Evolutionary conservation across 345 rosid genomes (phyloP), one percentile per base, ranked within the genome.

Genomic region (Hibiscus syriacus): DNA sequence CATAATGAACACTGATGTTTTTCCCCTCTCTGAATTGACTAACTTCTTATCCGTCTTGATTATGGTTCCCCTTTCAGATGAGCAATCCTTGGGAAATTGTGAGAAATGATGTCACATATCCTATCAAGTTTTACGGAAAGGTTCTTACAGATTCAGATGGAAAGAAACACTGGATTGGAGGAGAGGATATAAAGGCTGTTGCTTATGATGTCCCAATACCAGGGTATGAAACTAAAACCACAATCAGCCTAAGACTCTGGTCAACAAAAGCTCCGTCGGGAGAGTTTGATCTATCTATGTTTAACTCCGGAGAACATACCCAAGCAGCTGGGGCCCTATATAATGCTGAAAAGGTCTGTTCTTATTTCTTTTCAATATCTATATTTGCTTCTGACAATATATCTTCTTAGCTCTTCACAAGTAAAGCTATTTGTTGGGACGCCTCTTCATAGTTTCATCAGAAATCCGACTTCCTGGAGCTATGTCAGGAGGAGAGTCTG

Each of bases 11-110:
- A 26, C 5, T 13, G 12, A 27, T 46, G 46, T 19, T 58, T 60
- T 26, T 23, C 19, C 4, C 30, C 68, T 36, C 13, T 52, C 36
- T 54, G n/a, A 54, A 12, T 3, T 59, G 38, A 22, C 49, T 60
- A 25, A 34, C 36, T 73, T 43, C 23, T 32, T 38, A 19, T 55
- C 39, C 12, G 16, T 52, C 54, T 61, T 70, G 22, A n/a, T 48
- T 26, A 20, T 66, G 41, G 50, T 61, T 71, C 73, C 50, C 75
- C 32, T 63, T 77, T 82, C 64, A 89, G 96, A 78, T 87, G 81
- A 83, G 92, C 68, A 89, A 81, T 78, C 96, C 96, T 19, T 89
- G 90, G 96, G 96, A 89, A 85, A 87, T 89, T 29, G 81, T 81
- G 54, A 87, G 96, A 75, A 78, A 87, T 65, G 92, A 89, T 80